Conservation (phyloP, 208 protist species). For the Leishmania major region DNA sequence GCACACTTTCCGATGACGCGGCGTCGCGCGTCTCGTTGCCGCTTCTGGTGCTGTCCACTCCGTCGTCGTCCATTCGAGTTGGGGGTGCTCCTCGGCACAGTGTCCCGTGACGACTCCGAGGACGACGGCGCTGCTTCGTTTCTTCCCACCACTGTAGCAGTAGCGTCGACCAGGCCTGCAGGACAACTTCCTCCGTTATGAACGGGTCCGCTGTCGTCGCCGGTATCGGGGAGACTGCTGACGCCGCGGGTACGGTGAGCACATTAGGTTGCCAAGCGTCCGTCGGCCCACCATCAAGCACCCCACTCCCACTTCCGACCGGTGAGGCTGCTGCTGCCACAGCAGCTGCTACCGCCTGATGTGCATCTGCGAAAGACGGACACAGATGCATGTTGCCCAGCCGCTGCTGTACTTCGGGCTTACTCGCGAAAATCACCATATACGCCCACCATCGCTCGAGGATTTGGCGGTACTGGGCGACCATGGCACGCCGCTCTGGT, state of each 20-base stretch:
- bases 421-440: slow-evolving; percentile 27
- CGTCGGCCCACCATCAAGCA: not conserved
- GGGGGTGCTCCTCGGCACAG: slow-evolving; percentile 1
- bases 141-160: slow-evolving; percentile 30
- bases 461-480: slow-evolving; percentile 23
- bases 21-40: slow-evolving; percentile 9
- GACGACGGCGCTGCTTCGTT: slow-evolving; percentile 25
- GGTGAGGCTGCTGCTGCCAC: not conserved
- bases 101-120: slow-evolving; percentile 8
- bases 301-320: not conserved
- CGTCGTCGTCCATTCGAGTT: slow-evolving; percentile 1
- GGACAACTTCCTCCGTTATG: slow-evolving; percentile 6
- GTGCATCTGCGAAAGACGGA: slow-evolving; percentile 18
- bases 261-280: not conserved
- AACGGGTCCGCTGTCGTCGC: slow-evolving; percentile 5
- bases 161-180: slow-evolving; percentile 28
- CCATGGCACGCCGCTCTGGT: slow-evolving; percentile 14
- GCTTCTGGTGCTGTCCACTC: slow-evolving; percentile 1
- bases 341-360: slow-evolving; percentile 7
- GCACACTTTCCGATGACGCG: slow-evolving; percentile 16
- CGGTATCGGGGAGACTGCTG: not conserved
- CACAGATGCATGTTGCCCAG: slow-evolving; percentile 17
- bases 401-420: slow-evolving; percentile 19
- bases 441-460: slow-evolving; percentile 34
- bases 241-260: not conserved